Evolutionary conservation across 805 yeast genomes (phyloP), one percentile per base, ranked within the genome.

Genomic region (Cyberlindnera amylophila): DNA sequence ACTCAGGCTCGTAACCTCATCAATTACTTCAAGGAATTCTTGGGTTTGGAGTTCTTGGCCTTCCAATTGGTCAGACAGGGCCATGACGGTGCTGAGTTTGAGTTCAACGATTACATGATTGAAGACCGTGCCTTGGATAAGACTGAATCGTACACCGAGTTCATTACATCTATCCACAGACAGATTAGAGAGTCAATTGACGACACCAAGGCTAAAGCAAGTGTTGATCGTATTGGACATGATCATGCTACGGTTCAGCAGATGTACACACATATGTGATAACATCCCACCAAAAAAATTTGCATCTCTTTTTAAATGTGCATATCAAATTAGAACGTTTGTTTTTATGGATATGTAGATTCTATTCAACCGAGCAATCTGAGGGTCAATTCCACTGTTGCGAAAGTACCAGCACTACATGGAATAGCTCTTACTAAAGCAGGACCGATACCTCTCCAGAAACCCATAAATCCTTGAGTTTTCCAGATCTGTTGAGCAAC

Each of bases 371-470:
- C 58, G 16, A 57, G 28, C 12, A 57, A 29, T 38, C 91, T 63
- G 46, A 83, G 60, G 0, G 87, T 81, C 42, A 77, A 65, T 55
- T 83, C 91, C 3, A 83, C 90, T 12, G 83, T 77, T 3, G 89
- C 86, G 68, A 83, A 83, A 0, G 91, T 83, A 13, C 86, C 86
- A 1, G 90, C 86, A 55, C 80, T 72, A 51, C 82, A 76, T 4
- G 85, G 85, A 32, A 77, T 70, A 0, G 85, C 85, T 53, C 85
- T 68, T 4, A 77, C 45, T 32, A 79, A 63, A 17, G 83, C 75
- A 0, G 85, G 85, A 0, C 69, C 73, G 33, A 79, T 67, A 9
- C 85, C 85, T 60, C 73, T 70, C 83, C 83, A 79, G 58, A 78
- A 78, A 0, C 83, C 84, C 11, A 62, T 46, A 4, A 65, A 48